Evolutionary conservation across 768 basidiomycete species (phyloP).

Genomic region (Cyathus striatus): DNA sequence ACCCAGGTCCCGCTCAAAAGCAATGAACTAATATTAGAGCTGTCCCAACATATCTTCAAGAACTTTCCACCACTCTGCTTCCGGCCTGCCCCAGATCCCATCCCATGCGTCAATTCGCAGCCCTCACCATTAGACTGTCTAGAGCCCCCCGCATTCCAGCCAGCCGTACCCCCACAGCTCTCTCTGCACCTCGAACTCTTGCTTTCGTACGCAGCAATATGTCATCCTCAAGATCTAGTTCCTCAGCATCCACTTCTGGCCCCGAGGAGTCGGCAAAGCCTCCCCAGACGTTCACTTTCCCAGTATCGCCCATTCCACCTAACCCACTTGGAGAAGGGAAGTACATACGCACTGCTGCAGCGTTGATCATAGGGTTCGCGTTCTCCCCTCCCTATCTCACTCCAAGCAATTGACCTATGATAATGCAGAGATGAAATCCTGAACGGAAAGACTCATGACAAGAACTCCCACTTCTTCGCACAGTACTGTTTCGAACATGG

Average conservation of each 20-base stretch:
- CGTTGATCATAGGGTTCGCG: slow-evolving; percentile 70
- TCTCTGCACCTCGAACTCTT: background rate
- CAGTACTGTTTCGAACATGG: slow-evolving; percentile 87
- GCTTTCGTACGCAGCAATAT: background rate
- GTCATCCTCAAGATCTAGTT: background rate
- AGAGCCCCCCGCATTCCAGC: too few relatives aligned
- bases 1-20: too few relatives aligned
- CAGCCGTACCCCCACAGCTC: background rate
- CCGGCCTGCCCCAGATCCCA: too few relatives aligned
- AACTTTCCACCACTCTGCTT: too few relatives aligned
- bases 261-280: background rate
- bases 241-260: background rate
- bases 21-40: too few relatives aligned
- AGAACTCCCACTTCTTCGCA: slow-evolving; percentile 83
- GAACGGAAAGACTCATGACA: slow-evolving; percentile 85
- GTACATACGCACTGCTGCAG: slow-evolving; percentile 70
- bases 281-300: slow-evolving; percentile 35
- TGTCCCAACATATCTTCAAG: too few relatives aligned
- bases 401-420: slow-evolving; percentile 1
- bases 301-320: slow-evolving; percentile 54
- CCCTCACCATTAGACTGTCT: too few relatives aligned
- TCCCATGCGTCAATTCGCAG: too few relatives aligned
- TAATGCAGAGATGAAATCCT: slow-evolving; percentile 77
- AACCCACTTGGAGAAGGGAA: slow-evolving; percentile 68
- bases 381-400: background rate